Evolutionary conservation across 805 yeast species (phyloP), one percentile per base, ranked within the genome.

Genomic region (Starmerella ratchasimensis): DNA sequence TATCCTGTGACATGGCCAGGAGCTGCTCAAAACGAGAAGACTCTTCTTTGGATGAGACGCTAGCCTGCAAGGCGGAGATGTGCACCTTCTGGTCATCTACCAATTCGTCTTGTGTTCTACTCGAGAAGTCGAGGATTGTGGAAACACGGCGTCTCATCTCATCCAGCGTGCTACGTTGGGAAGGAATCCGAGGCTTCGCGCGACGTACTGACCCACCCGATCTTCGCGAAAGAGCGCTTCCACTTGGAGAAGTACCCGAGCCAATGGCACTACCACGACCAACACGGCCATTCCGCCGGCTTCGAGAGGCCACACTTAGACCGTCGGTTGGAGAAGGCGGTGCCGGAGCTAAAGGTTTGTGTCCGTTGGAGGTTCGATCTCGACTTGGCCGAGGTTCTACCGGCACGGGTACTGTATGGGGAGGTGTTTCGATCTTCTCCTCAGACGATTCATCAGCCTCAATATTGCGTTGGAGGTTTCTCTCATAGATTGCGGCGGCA

Each of bases 131-230:
- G 49, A 88, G 61, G 16, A 88, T 88, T 1, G 95, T 93, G 2
- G 82, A 78, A 2, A 84, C 80, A 42, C 98, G 69, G 52, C 82
- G 74, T 39, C 84, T 71, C 81, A 88, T 78, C 56, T 88, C 98
- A 48, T 71, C 69, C 43, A 86, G 58, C 3, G 84, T 71, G 3
- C 80, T 71, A 38, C 82, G 70, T 16, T 75, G 74, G 41, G 77
- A 77, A 5, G 94, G 96, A 31, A 74, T 63, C 39, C 94, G 71
- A 11, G 97, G 95, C 48, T 42, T 41, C 37, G 50, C 34, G 13
- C 35, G 27, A 13, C 28, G 35, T 22, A 28, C 28, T 6, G 21
- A 10, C 6, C 24, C 5, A 6, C 17, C 26, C n/a, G 27, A 24
- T 24, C 33, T 39, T 34, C 26, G 37, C 28, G n/a, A n/a, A n/a